Conservation (phyloP, 2,329 filamentous ascomycete species). For the Colletotrichum tanaceti region DNA sequence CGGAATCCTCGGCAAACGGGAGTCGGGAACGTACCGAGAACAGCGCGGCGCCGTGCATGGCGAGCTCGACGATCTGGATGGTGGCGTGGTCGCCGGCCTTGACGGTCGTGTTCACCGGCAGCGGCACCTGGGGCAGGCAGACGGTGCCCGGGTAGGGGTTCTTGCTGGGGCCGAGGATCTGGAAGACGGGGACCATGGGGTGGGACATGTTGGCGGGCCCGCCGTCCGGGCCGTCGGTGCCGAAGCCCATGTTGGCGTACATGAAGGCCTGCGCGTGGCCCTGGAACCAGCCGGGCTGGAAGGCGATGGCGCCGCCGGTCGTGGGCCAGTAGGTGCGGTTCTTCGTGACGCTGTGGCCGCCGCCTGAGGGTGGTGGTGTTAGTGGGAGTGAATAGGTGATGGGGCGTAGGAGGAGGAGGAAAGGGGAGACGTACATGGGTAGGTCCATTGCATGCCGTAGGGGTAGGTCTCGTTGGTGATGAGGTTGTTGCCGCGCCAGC, state of each 20-base stretch:
- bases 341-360: slow-evolving; percentile 78
- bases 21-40: slow-evolving; percentile 74
- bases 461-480: slow-evolving; percentile 82
- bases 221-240: slow-evolving; percentile 70
- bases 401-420: slow-evolving; percentile 11
- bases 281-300: slow-evolving; percentile 96
- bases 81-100: slow-evolving; percentile 89
- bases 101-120: slow-evolving; percentile 78
- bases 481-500: slow-evolving; percentile 88
- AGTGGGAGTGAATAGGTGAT: not conserved
- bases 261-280: slow-evolving; percentile 85
- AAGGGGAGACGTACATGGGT: slow-evolving; percentile 78
- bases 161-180: slow-evolving; percentile 84
- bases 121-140: slow-evolving; percentile 88
- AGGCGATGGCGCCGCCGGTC: slow-evolving; percentile 83
- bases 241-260: slow-evolving; percentile 92
- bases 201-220: slow-evolving; percentile 89
- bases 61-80: slow-evolving; percentile 87
- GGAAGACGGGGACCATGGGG: slow-evolving; percentile 82
- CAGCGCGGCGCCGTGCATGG: slow-evolving; percentile 83
- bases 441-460: slow-evolving; percentile 95
- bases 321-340: slow-evolving; percentile 96
- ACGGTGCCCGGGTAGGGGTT: slow-evolving; percentile 88
- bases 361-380: slow-evolving; percentile 68
- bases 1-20: not conserved